phyloP scores from a whole-genome alignment of 2,329 filamentous ascomycete genomes.

The Polytolypa hystricis region DNA sequence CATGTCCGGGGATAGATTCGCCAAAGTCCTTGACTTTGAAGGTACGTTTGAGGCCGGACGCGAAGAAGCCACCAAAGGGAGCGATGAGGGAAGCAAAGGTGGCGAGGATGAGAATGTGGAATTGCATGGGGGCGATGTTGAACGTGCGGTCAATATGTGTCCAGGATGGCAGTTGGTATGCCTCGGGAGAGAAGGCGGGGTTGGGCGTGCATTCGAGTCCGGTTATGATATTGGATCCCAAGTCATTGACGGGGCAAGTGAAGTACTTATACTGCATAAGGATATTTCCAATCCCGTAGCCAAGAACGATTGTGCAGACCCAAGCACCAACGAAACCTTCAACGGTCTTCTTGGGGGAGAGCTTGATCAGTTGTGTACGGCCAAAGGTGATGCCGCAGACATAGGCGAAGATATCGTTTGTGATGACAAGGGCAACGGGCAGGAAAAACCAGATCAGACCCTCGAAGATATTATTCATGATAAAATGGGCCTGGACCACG shows the following conservation, averaged over 20 bases:
- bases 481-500: slow-evolving; percentile 94
- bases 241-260: slow-evolving; percentile 92
- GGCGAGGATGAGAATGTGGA: slow-evolving; percentile 81
- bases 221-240: slow-evolving; percentile 85
- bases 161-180: slow-evolving; percentile 61
- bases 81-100: slow-evolving; percentile 95
- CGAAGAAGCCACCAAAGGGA: slow-evolving; percentile 96
- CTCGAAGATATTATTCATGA: slow-evolving; percentile 99
- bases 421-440: slow-evolving; percentile 87
- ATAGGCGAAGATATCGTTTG: slow-evolving; percentile 97
- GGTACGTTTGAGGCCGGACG: slow-evolving; percentile 90
- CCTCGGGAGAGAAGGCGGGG: slow-evolving; percentile 73
- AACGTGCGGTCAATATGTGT: slow-evolving; percentile 63
- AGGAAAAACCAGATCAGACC: slow-evolving; percentile 99
- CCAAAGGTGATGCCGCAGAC: slow-evolving; percentile 96
- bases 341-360: slow-evolving; percentile 98
- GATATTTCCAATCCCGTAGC: slow-evolving; percentile 67
- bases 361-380: slow-evolving; percentile 89
- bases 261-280: slow-evolving; percentile 92
- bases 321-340: slow-evolving; percentile 94
- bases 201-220: slow-evolving; percentile 84
- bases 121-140: slow-evolving; percentile 76
- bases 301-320: slow-evolving; percentile 87
- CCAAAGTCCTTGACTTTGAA: slow-evolving; percentile 99
- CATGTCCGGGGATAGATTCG: slow-evolving; percentile 93